Base-by-base conservation (phyloP, 2,329 filamentous ascomycete species). In the Parascedosporium putredinis region DNA sequence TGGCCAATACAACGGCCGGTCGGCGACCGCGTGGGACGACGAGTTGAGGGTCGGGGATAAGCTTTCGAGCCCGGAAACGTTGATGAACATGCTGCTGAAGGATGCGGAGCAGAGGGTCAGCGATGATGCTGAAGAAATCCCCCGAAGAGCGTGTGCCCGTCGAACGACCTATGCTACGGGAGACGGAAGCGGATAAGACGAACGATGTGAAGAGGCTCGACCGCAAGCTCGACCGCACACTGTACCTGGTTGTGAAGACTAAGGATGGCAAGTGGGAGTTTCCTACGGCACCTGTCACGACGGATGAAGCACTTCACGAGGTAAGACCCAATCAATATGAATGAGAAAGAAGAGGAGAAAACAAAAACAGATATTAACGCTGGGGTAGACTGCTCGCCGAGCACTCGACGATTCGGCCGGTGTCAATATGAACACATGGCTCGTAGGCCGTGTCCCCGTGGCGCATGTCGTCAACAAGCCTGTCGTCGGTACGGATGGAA, bases 361-460 rank as follows among this genome's bases (percentile, higher is more conserved):
- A 38, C 40, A 25, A 5, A 14, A 36, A 47, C 58, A 60, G 57
- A 62, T 50, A 14, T 50, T 42, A 42, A 42, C 18, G 18, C 6
- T 23, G 20, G 10, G 36, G 22, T 24, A 98, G 93, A 83, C 87
- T 42, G 89, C 91, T 33, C 79, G 88, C 62, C 79, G 89, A 53
- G 81, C 89, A 50, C 74, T 97, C 22, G 74, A 83, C 48, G 76
- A 87, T 59, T 74, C 88, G 3, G 89, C 84, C 8, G 93, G 93
- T 52, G 70, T 86, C 53, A 94, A 98, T 75, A 97, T 98, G 90
- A 97, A 97, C 73, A 96, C 89, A 50, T 98, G 93, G 90, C 80
- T 97, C 58, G 86, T 98, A 47, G 91, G 89, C 53, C 89, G 89
- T 59, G 85, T 86, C 52, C 93, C 93, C 9, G 78, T 96, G 52